These are phyloP conservation scores for Eucalyptus rudis DNA, from an alignment of 345 rosid genomes.

Conservation along the genomic window DNA sequence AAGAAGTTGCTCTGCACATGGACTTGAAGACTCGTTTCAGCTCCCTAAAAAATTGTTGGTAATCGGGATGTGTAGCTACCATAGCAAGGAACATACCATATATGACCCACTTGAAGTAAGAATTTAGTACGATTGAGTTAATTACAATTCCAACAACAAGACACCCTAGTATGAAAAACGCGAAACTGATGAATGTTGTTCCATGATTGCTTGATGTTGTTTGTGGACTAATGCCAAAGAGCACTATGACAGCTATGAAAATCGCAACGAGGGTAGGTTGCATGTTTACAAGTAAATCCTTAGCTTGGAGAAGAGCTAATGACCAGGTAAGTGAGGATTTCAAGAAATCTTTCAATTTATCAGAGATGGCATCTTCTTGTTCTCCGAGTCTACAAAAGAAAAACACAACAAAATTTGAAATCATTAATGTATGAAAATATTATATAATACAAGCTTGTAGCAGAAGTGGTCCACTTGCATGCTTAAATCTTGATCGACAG, in stretches of 20 bases:
- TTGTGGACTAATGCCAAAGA: neutral
- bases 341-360: neutral
- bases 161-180: neutral
- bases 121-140: neutral
- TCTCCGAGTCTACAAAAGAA: neutral
- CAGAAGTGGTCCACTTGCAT: neutral
- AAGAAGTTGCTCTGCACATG: neutral
- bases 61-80: neutral
- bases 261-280: neutral
- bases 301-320: neutral
- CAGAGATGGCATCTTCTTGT: neutral
- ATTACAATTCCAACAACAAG: neutral
- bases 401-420: neutral
- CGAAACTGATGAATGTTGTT: neutral
- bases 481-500: neutral
- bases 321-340: neutral
- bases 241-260: rapidly evolving
- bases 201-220: neutral
- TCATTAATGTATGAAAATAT: neutral
- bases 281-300: neutral
- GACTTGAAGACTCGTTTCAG: neutral
- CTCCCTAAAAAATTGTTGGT: neutral
- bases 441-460: neutral
- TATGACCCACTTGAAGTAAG: neutral
- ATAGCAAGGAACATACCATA: neutral